Evolutionary conservation across 345 rosid genomes (phyloP), one percentile per base, ranked within the genome.

Genomic region (Eucalyptus microcorys): DNA sequence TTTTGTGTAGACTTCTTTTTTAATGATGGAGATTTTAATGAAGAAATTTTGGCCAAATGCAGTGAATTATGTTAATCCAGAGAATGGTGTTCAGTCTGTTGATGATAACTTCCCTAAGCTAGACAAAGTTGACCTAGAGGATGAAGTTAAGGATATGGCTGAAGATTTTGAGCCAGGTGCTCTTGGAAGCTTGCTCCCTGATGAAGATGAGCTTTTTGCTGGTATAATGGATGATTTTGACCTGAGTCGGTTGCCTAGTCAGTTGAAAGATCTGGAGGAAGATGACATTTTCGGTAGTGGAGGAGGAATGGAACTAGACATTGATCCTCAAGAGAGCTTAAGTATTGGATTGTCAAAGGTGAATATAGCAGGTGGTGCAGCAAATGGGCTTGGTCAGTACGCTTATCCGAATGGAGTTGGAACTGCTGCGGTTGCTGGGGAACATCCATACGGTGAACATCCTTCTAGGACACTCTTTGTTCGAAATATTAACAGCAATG

Each of bases 391-490:
- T 87, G 90, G 92, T 59, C 95, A 87, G 64, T 93, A 90, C 88
- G 88, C 93, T 80, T 91, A 94, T 52, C 76, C 97, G 26, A 97
- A 94, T 93, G 96, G 95, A 79, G 90, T 91, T 85, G 98, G 95
- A 86, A 92, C 87, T 53, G 87, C 64, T 53, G 37, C 96, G 21
- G 95, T 96, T 91, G 96, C 96, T 80, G 97, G 98, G 85, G 99
- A 97, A 81, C 99, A 97, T 92, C 99, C 99, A 12, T 95, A 94
- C 55, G 99, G 99, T 47, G 99, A 97, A 91, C 99, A 96, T 90
- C 99, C 99, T 91, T 97, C 99, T 64, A 94, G 99, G 92, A 97
- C 99, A 32, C 89, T 97, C 64, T 97, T 96, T 92, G 99, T 97
- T 50, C 95, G 99, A 61, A 97, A 97, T 90, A 97, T 97, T 88